Evolutionary conservation across 2,329 filamentous ascomycete species (phyloP).

Genomic region (Penicillium sp.): DNA sequence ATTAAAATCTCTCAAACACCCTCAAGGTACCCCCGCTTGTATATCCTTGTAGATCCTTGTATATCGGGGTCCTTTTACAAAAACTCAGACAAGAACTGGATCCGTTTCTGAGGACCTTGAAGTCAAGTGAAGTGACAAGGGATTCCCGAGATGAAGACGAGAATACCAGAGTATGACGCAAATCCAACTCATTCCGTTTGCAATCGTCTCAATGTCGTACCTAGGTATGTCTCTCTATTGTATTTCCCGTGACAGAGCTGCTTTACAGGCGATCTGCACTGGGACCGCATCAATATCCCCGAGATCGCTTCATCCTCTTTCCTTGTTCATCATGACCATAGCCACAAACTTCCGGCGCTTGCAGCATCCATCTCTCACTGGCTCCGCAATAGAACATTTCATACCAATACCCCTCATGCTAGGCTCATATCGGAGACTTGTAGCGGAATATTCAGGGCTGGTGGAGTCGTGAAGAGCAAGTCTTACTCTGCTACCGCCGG

Average conservation of each 20-base stretch:
- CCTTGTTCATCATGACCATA: conserved; percentile 1
- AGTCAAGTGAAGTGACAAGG: not conserved
- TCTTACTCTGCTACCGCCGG: conserved; percentile 6
- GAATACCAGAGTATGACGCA: conserved; percentile 11
- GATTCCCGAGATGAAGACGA: conserved; percentile 4
- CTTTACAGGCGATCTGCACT: not conserved
- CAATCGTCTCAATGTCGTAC: conserved; percentile 3
- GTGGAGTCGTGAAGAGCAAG: conserved; percentile 6
- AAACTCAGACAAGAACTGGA: not conserved
- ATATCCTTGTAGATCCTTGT: not conserved
- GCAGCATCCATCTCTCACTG: not conserved
- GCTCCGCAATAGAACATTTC: not conserved
- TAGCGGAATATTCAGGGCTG: not conserved
- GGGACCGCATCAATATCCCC: not conserved
- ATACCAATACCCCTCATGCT: not conserved
- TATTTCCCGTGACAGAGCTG: not conserved
- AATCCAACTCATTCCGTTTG: conserved; percentile 9
- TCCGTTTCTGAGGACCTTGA: conserved; percentile 3
- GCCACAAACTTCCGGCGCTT: conserved; percentile 7
- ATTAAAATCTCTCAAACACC: conserved; percentile 32
- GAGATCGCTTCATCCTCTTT: conserved; percentile 8
- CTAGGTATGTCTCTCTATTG: no score
- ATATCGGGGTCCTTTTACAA: not conserved
- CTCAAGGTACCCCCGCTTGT: conserved; percentile 29
- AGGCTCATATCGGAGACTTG: not conserved